Evolutionary conservation across 148 eudicot species (phyloP).

Genomic region (Rhododendron williamsianum): DNA sequence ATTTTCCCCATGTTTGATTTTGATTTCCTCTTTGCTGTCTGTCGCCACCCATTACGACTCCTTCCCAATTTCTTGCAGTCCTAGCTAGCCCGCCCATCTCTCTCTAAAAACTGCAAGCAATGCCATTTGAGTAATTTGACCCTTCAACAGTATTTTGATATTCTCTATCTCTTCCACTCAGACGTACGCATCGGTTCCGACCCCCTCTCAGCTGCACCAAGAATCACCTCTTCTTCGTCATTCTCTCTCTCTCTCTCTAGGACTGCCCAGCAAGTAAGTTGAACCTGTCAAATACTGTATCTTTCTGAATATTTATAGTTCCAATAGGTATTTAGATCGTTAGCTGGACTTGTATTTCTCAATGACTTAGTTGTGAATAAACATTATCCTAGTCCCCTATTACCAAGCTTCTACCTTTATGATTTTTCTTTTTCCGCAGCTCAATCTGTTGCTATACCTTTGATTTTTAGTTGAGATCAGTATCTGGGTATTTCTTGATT

Average conservation of each 20-base stretch:
- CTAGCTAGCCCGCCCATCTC: slow-evolving; percentile 13
- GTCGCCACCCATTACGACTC: slow-evolving; percentile 53
- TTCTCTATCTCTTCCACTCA: slow-evolving; percentile 2
- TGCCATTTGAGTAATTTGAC: slow-evolving; percentile 47
- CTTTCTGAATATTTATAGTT: neutral
- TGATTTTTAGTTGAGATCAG: neutral
- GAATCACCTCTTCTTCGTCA: neutral
- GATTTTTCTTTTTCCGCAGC: neutral
- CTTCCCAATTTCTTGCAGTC: slow-evolving; percentile 22
- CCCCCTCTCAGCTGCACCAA: neutral
- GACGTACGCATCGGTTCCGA: slow-evolving; percentile 2
- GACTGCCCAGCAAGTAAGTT: slow-evolving; percentile 24
- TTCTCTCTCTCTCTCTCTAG: slow-evolving; percentile 7
- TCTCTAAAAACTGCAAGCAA: slow-evolving; percentile 11
- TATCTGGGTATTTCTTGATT: neutral
- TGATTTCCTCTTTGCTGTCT: slow-evolving; percentile 13
- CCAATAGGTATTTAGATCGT: neutral
- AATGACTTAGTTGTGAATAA: neutral
- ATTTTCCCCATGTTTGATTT: neutral
- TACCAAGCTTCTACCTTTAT: neutral
- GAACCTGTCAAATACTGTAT: neutral
- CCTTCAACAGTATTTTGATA: slow-evolving; percentile 21
- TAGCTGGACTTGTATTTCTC: neutral
- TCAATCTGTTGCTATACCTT: neutral
- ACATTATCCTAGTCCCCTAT: neutral